phyloP scores from a whole-genome alignment of 148 eudicot species.

The Rhododendron molle region DNA sequence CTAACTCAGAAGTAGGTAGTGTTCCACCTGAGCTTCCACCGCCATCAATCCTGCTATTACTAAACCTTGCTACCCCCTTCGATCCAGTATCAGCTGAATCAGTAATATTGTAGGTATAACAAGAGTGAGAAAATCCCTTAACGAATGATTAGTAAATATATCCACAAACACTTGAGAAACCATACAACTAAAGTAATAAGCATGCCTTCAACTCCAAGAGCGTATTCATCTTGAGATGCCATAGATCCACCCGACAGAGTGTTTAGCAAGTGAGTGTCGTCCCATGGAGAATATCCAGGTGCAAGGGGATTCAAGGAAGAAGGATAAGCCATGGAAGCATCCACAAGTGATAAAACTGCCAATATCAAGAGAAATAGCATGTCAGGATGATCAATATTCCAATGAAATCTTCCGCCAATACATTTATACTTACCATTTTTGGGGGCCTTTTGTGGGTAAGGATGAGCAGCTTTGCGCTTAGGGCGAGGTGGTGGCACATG shows the following conservation, averaged over 20 bases:
- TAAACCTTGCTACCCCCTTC: constrained; percentile 36
- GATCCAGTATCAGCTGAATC: constrained; percentile 53
- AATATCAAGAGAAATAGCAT: constrained; percentile 8
- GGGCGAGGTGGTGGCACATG: constrained; percentile 98
- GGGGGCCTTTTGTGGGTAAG: constrained; percentile 89
- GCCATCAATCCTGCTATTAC: constrained; percentile 32
- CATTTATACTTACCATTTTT: constrained; percentile 49
- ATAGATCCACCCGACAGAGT: constrained; percentile 38
- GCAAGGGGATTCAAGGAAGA: constrained; percentile 53
- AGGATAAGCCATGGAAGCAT: constrained; percentile 56
- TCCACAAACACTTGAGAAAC: not conserved
- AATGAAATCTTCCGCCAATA: not conserved
- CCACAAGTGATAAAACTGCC: constrained; percentile 48
- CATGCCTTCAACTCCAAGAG: constrained; percentile 65
- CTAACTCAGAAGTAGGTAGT: constrained; percentile 37
- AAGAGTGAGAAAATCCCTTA: constrained; percentile 21
- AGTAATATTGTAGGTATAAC: constrained; percentile 24
- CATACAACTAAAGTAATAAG: not conserved
- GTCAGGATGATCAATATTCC: constrained; percentile 13
- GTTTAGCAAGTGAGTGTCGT: constrained; percentile 57
- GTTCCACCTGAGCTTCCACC: constrained; percentile 45
- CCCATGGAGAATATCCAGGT: constrained; percentile 69
- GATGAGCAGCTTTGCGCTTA: constrained; percentile 90
- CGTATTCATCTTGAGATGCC: constrained; percentile 55
- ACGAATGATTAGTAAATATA: not conserved